Evolutionary conservation across 371 early-diverging fungal species (phyloP).

Genomic region (Fennellomyces sp.): DNA sequence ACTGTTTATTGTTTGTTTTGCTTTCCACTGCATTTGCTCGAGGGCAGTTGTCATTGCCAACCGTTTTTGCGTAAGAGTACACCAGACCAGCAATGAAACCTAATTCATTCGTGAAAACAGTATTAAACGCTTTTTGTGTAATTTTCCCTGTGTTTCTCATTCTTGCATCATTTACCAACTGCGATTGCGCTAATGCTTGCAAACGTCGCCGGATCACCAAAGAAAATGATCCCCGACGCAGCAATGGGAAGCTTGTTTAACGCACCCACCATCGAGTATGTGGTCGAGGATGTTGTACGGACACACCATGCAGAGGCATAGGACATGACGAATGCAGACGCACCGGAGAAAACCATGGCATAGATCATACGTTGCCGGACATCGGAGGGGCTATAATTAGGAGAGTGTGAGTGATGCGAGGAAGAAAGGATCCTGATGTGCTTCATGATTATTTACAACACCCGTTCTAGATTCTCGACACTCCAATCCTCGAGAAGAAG

Average conservation of each 20-base stretch:
- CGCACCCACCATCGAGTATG: slow-evolving; percentile 99
- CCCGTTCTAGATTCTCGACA: slow-evolving; percentile 44
- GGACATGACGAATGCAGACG: slow-evolving; percentile 90
- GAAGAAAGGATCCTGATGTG: neutral
- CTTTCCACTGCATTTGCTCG: neutral
- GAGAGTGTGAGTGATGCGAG: neutral
- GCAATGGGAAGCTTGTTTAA: slow-evolving; percentile 98
- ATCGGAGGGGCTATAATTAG: slow-evolving; percentile 42
- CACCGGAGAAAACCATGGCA: slow-evolving; percentile 83
- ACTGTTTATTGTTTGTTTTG: neutral
- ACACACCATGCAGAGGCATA: slow-evolving; percentile 96
- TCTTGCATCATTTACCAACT: slow-evolving; percentile 41
- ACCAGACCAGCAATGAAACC: slow-evolving; percentile 85
- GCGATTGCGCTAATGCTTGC: slow-evolving; percentile 81
- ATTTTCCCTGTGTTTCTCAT: neutral
- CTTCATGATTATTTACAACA: slow-evolving; percentile 56
- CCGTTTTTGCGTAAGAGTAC: slow-evolving; percentile 72
- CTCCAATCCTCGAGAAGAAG: slow-evolving; percentile 80
- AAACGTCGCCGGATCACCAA: slow-evolving; percentile 82
- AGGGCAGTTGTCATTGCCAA: neutral
- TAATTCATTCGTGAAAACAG: too few species aligned
- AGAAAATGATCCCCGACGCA: slow-evolving; percentile 93
- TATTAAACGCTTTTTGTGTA: neutral
- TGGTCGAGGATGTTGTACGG: slow-evolving; percentile 95
- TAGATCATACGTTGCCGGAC: slow-evolving; percentile 53